Base-by-base conservation (phyloP, 495 filamentous ascomycete species). In the Hyaloscypha hepaticicola region DNA sequence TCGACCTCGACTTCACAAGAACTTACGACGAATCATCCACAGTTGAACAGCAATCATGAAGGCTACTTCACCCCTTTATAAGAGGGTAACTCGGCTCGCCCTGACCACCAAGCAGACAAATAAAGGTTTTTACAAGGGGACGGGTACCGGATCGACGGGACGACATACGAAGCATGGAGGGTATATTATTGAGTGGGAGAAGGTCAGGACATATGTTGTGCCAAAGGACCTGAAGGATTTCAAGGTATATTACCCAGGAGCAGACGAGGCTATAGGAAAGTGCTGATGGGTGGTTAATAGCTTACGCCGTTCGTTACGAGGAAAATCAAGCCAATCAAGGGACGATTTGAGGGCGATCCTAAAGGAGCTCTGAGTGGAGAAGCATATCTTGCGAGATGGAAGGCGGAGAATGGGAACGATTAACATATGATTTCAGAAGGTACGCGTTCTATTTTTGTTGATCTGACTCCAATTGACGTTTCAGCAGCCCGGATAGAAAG, bases 61-160 rank as follows among this genome's bases (percentile, higher is more conserved):
- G 76, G 90, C 93, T 19, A 89, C 94, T 22, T 77, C 85, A 62
- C 73, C 83, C 38, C 87, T 96, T 74, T 81, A 84, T 68, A 80
- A 81, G 74, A 81, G 82, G 55, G 69, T 91, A 60, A 87, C 90
- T 72, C 87, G 88, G 58, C 79, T 90, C 50, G 79, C 80, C 22
- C 81, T 99, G 60, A 97, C 90, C 5, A 98, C 95, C 66, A 99
- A 99, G 78, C 86, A 90, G 74, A 87, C 91, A 78, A 89, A 89
- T 73, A 92, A 93, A 74, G 95, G 91, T 56, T 99, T 87, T 84
- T 98, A 98, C 85, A 98, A 98, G 81, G 96, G 96, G 73, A 97
- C 86, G 64, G 82, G 94, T 25, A 86, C 90, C 0, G 96, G 96
- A 14, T 85, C 88, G 41, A 91, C 94, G 87, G 95, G 95, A 66